Evolutionary conservation across 441 rosid genomes (phyloP).

Genomic region (Populus hybrid): DNA sequence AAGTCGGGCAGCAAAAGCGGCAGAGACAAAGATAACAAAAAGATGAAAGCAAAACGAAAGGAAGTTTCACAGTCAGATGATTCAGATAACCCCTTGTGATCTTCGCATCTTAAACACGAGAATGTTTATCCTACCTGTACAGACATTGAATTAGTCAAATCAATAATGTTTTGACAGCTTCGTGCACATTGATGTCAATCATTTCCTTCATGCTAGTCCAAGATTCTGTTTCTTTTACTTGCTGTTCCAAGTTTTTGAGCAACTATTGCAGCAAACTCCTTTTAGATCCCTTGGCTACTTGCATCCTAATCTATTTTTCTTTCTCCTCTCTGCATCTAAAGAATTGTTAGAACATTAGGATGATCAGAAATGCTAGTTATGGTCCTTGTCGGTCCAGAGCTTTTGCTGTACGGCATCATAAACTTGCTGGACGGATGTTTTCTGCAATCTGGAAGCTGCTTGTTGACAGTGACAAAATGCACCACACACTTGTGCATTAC

Average conservation of each 20-base stretch:
- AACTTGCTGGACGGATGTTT: slow-evolving; percentile 81
- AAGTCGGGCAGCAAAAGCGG: neutral
- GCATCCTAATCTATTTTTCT: neutral
- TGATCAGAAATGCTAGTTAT: slow-evolving; percentile 28
- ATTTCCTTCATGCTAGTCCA: neutral
- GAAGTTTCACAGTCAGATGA: neutral
- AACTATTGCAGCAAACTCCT: neutral
- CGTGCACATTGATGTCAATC: neutral
- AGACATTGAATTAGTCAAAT: neutral
- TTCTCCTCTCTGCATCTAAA: neutral
- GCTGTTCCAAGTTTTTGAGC: neutral
- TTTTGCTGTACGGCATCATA: slow-evolving; percentile 77
- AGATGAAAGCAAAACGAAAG: neutral
- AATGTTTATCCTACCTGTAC: neutral
- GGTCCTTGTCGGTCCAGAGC: slow-evolving; percentile 87
- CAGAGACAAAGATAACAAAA: neutral
- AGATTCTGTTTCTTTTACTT: neutral
- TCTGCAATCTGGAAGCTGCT: slow-evolving; percentile 74
- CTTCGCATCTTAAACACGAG: neutral
- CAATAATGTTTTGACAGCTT: neutral
- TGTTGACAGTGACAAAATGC: slow-evolving; percentile 76
- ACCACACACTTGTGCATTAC: slow-evolving; percentile 92
- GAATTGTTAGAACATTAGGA: neutral
- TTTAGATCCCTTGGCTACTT: neutral
- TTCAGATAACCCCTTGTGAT: neutral